Conservation (phyloP, 352 stramenopile genomes). For the Globisporangium apiculatum region DNA sequence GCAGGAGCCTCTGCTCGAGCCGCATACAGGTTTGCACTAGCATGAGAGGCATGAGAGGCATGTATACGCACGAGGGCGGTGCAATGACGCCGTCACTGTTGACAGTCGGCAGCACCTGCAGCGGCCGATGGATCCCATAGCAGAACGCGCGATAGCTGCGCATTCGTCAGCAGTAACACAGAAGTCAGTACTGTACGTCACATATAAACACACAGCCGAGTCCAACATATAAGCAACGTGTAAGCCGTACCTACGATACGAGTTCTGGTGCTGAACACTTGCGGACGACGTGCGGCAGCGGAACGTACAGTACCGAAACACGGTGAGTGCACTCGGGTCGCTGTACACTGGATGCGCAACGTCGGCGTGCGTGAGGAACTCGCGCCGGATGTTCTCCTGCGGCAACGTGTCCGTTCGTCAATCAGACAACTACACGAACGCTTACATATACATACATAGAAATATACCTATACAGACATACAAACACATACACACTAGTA, state of each 20-base stretch:
- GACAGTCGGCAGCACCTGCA: slow-evolving; percentile 50
- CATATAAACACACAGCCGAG: too few relatives aligned
- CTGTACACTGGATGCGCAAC: slow-evolving; percentile 55
- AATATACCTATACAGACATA: too few relatives aligned
- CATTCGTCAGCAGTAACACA: not conserved
- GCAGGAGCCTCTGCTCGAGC: too few relatives aligned
- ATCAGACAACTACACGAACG: too few relatives aligned
- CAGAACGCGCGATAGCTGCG: slow-evolving; percentile 47
- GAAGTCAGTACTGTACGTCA: too few relatives aligned
- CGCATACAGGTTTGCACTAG: not conserved
- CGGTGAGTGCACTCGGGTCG: slow-evolving; percentile 36
- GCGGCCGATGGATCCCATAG: slow-evolving; percentile 59
- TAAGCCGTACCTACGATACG: slow-evolving; percentile 47
- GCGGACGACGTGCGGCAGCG: slow-evolving; percentile 70
- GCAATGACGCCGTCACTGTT: slow-evolving; percentile 39
- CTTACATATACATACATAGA: too few relatives aligned
- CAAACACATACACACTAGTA: too few relatives aligned
- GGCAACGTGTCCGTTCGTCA: not conserved
- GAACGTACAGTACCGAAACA: slow-evolving; percentile 68
- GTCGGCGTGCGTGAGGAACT: slow-evolving; percentile 57
- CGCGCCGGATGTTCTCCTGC: slow-evolving; percentile 45
- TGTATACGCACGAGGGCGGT: not conserved
- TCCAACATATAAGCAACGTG: too few relatives aligned
- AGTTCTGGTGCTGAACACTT: slow-evolving; percentile 74
- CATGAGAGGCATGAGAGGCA: not conserved